Base-by-base conservation (phyloP, 176 grass and related monocot genomes). In the Oryza meyeriana region DNA sequence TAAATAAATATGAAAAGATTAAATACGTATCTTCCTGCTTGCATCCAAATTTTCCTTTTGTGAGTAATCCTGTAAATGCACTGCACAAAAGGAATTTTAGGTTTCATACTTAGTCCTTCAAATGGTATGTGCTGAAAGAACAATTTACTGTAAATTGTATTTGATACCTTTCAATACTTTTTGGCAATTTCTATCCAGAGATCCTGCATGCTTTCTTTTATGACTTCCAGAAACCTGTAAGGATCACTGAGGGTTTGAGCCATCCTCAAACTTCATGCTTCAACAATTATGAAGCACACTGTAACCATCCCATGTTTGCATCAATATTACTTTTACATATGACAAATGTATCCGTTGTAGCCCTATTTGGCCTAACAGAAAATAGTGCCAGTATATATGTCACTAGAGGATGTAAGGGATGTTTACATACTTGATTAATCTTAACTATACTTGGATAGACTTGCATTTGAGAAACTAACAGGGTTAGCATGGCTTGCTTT, bases 11-110 rank as follows among this genome's bases (percentile, higher is more conserved):
- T n/a, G 17, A 72, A 71, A 66, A 80, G 69, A 62, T 79, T 45
- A 78, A 64, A 16, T 50, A 86, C 92, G 70, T 91, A 94, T 89
- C 92, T 94, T 91, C 79, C 22, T 83, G 64, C 31, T 36, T 16
- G 62, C 17, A 66, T 80, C 81, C 64, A 83, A 67, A 68, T 82
- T 86, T 66, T 67, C 86, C 77, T 83, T 87, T 65, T 63, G 27
- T 26, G 36, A 81, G 79, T 61, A 71, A 66, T 69, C 76, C 34
- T 38, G 57, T 87, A 77, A 67, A 78, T 73, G 76, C 40, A 71
- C 86, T 84, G 81, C 61, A 80, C 5, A 44, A 29, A 72, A 84
- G 48, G 81, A 76, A 76, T 8, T 69, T 84, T 80, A 70, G 69
- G 22, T 47, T 35, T 4, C 17, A 9, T 79, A 58, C 14, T 3